Evolutionary conservation across 345 rosid genomes (phyloP), one percentile per base, ranked within the genome.

Genomic region (Citrus cavaleriei): DNA sequence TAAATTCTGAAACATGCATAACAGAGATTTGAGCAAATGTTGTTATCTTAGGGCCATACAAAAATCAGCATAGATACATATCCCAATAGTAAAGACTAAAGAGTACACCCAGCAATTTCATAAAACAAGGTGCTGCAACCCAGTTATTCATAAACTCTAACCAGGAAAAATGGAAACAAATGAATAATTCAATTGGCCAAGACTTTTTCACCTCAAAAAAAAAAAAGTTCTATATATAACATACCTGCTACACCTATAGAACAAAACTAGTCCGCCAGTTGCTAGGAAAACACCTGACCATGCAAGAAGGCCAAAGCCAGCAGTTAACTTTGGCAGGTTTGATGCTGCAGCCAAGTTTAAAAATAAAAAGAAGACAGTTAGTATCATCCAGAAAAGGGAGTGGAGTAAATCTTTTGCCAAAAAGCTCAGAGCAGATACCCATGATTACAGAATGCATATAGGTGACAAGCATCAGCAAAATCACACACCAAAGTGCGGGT

Each of bases 191-290:
- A 77, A 69, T 57, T 55, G 28, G 46, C 40, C 24, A 58, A 69
- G 7, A 69, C 6, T 46, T 51, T 51, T 7, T 24, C 34, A 46
- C 40, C 61, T 74, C 10, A 42, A 55, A 70, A 25, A 77, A 25
- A 77, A 10, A 46, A 1, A 54, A 1, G 8, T 18, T 54, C 58
- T 13, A 71, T 16, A 6, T 19, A 59, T 22, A 75, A 61, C 65
- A 80, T 91, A 96, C 99, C 97, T 92, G 92, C 98, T 90, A 83
- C 99, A 96, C 80, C 95, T 87, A 84, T 94, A 92, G 83, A 96
- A 85, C 92, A 91, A 76, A 75, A 94, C 86, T 70, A 96, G 86
- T 73, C 98, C 98, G 58, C 85, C 84, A 65, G 87, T 87, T 69
- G 98, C 94, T 61, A 93, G 90, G 80, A 94, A 80, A 80, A 91